These are phyloP conservation scores for Lipomyces anomalus DNA, from an alignment of 805 yeast genomes.

Conservation along the genomic window DNA sequence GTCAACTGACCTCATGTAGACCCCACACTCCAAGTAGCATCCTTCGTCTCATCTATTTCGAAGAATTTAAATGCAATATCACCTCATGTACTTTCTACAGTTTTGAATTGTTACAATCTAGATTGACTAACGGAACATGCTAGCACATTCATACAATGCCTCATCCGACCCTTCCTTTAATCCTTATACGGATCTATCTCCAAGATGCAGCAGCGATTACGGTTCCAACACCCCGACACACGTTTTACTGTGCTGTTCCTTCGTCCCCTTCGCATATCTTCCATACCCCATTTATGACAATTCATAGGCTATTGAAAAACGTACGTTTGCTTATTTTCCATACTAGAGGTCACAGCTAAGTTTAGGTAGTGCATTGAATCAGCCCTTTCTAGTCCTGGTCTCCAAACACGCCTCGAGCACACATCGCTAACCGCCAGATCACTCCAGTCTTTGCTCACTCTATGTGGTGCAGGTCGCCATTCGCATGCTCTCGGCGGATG, in stretches of 20 bases:
- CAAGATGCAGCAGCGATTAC: slow-evolving; percentile 3
- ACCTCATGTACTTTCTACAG: too few species aligned
- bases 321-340: not conserved
- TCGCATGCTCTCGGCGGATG: slow-evolving; percentile 24
- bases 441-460: slow-evolving; percentile 8
- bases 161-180: slow-evolving; percentile 16
- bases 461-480: slow-evolving; percentile 10
- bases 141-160: slow-evolving; percentile 14
- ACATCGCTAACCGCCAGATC: slow-evolving; percentile 16
- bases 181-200: slow-evolving; percentile 14
- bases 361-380: slow-evolving; percentile 11
- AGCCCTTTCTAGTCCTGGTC: slow-evolving; percentile 12
- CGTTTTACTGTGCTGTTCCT: slow-evolving; percentile 13
- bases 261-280: slow-evolving; percentile 11
- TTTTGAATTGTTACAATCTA: too few species aligned
- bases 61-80: too few species aligned
- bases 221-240: slow-evolving; percentile 3
- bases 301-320: slow-evolving; percentile 9
- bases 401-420: slow-evolving; percentile 7
- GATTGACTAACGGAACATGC: too few species aligned
- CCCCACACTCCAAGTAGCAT: too few species aligned
- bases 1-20: too few species aligned
- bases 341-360: not conserved
- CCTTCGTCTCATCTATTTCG: too few species aligned
- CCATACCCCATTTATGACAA: slow-evolving; percentile 15